Evolutionary conservation across 306 rosid genomes (phyloP).

Genomic region (Prunus fruticosa): DNA sequence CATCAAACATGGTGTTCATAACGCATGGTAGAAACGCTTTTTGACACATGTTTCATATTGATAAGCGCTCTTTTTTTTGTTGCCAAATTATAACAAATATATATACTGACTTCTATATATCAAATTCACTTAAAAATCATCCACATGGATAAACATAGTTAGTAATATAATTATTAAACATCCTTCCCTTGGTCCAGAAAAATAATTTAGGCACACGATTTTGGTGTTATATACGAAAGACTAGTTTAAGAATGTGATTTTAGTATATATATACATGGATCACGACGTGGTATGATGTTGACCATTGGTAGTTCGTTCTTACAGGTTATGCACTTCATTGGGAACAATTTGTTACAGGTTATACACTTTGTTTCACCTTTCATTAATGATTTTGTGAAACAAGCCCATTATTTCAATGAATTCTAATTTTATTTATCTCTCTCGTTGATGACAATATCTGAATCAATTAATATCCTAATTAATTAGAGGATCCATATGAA

Average conservation of each 20-base stretch:
- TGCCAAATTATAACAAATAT: too few relatives aligned
- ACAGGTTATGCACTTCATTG: neutral
- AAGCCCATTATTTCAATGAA: neutral
- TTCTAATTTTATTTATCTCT: neutral
- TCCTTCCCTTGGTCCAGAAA: neutral
- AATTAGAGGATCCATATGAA: neutral
- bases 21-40: too few relatives aligned
- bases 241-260: neutral
- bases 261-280: neutral
- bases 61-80: too few relatives aligned
- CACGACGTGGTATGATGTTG: neutral
- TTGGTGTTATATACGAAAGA: neutral
- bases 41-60: neutral
- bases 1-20: neutral
- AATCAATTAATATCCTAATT: too few relatives aligned
- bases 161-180: too few relatives aligned
- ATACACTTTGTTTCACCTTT: too few relatives aligned
- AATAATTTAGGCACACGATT: neutral
- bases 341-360: neutral
- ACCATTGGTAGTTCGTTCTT: too few relatives aligned
- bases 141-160: too few relatives aligned
- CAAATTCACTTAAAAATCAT: too few relatives aligned
- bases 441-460: neutral
- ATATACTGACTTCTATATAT: too few relatives aligned
- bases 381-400: too few relatives aligned